Evolutionary conservation across 805 yeast species (phyloP), one percentile per base, ranked within the genome.

Genomic region (Metschnikowia drakensbergensis): DNA sequence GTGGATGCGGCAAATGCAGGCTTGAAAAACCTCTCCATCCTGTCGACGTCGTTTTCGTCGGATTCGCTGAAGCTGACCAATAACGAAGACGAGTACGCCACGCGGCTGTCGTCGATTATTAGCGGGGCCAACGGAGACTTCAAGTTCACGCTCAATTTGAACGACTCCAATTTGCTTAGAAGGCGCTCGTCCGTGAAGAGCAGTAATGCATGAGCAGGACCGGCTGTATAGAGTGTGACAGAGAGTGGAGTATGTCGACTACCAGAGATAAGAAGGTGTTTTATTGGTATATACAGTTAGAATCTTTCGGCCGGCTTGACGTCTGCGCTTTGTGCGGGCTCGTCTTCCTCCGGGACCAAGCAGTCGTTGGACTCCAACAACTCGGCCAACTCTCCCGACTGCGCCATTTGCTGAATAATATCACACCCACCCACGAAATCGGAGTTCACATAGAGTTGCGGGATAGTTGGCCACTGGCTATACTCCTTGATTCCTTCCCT

Each of bases 391-490:
- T 92, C 97, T n/a, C 99, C 99, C 46, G 73, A 65, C 59, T 85
- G 86, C 35, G 95, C 88, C 98, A 94, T 91, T 48, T 87, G 82
- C 64, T 86, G 88, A 46, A 94, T 77, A 54, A 94, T 91, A 68
- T 94, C 99, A 70, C 97, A 94, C 4, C 99, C 99, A 39, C 99
- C 99, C 46, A 94, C 79, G 64, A 94, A 94, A 65, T 94, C 99
- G 57, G 84, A 83, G 58, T 84, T 80, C 10, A 94, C 89, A 63
- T 91, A 94, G 38, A 94, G 77, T 69, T 94, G 99, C 11, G 99
- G 99, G 51, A 94, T 90, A 0, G 99, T 94, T 48, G 99, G 99
- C 99, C 99, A 94, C 55, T 87, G 84, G 58, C 92, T 83, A 69
- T 81, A 94, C 66, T 94, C 99, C 71, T 94, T 94, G 61, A 94